phyloP scores from a whole-genome alignment of 768 basidiomycete genomes.

The Holtermanniella nyarrowii region DNA sequence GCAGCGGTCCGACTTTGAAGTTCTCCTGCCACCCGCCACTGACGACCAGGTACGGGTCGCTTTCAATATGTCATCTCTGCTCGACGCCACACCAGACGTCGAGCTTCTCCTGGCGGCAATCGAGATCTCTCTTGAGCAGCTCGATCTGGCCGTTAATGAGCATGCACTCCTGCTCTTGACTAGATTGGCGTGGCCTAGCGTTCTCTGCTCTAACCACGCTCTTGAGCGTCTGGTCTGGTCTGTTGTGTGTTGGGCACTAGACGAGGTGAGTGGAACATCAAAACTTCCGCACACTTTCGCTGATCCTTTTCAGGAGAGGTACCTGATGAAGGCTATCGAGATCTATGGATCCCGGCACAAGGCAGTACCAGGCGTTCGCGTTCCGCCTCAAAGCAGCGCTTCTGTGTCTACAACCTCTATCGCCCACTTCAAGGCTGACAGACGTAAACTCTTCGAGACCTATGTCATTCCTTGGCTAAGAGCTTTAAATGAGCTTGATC shows the following conservation, averaged over 20 bases:
- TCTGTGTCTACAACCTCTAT: conserved; percentile 40
- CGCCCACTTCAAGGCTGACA: conserved; percentile 57
- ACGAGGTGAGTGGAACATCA: conserved; percentile 54
- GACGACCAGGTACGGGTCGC: conserved; percentile 43
- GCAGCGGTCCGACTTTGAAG: conserved; percentile 44
- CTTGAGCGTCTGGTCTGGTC: conserved; percentile 52
- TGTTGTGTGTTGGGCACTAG: conserved; percentile 60
- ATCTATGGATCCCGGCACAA: conserved; percentile 55
- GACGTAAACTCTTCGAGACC: conserved; percentile 49
- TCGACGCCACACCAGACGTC: conserved; percentile 63
- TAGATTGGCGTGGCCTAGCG: conserved; percentile 63
- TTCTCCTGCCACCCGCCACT: conserved; percentile 41
- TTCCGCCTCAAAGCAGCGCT: conserved; percentile 16
- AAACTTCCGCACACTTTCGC: no score
- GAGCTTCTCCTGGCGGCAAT: conserved; percentile 62
- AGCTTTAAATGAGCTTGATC: conserved; percentile 57
- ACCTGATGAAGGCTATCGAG: conserved; percentile 54
- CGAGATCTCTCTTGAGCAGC: conserved; percentile 58
- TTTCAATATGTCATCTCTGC: conserved; percentile 60
- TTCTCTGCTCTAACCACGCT: conserved; percentile 62
- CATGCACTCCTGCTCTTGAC: conserved; percentile 59
- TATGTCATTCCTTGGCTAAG: conserved; percentile 62
- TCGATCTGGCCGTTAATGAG: conserved; percentile 66
- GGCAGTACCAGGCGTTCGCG: conserved; percentile 56
- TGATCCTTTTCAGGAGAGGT: no score